Conservation (phyloP, 495 filamentous ascomycete genomes). For the Penicillium cataractarum region DNA sequence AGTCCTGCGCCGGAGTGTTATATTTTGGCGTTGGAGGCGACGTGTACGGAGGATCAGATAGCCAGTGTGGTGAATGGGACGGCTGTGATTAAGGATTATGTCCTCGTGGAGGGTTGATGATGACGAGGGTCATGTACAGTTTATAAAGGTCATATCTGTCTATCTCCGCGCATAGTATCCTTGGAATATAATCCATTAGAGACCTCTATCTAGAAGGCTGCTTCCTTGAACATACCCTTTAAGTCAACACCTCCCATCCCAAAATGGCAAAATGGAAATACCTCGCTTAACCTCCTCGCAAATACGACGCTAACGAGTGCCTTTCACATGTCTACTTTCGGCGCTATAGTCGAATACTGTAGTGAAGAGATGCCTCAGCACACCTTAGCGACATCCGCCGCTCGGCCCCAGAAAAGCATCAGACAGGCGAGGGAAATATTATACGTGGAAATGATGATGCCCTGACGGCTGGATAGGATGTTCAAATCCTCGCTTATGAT, state of each 20-base stretch:
- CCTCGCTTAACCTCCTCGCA: no score
- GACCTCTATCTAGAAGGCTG: background rate
- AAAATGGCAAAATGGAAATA: background rate
- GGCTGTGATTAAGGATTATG: slow-evolving; percentile 53
- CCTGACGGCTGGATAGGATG: no score
- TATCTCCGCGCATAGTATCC: background rate
- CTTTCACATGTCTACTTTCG: background rate
- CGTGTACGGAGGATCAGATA: slow-evolving; percentile 54
- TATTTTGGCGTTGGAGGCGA: slow-evolving; percentile 39
- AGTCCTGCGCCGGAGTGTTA: slow-evolving; percentile 52
- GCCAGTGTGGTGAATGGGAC: slow-evolving; percentile 48
- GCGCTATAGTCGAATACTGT: no score
- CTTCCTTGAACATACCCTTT: background rate
- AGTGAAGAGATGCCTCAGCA: no score
- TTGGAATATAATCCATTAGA: background rate
- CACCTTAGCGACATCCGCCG: no score
- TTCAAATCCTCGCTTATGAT: no score
- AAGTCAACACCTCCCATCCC: background rate
- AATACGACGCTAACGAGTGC: no score
- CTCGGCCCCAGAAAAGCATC: no score
- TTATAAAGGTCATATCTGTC: background rate
- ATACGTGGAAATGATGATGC: no score
- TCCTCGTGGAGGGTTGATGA: slow-evolving; percentile 38
- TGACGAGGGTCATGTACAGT: background rate
- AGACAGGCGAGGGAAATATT: no score